Evolutionary conservation across 805 yeast species (phyloP).

Genomic region (Zygoascus tannicola): DNA sequence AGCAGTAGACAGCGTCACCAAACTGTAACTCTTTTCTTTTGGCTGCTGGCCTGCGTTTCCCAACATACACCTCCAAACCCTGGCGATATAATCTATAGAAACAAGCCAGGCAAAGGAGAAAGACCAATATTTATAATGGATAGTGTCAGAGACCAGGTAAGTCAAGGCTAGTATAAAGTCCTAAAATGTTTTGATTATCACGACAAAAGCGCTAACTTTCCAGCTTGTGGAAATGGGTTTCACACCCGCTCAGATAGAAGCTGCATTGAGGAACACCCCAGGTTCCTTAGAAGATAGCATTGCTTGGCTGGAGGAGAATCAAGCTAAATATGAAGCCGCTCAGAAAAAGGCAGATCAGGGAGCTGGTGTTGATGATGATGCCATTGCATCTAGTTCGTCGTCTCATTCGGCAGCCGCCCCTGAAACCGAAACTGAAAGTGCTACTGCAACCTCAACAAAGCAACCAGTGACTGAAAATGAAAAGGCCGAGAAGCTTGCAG

Average conservation of each 20-base stretch:
- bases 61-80: too few relatives aligned
- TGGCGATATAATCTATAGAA: too few relatives aligned
- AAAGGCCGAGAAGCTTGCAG: constrained; percentile 23
- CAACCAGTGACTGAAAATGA: constrained; percentile 23
- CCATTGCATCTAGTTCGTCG: neutral
- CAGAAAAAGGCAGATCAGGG: constrained; percentile 13
- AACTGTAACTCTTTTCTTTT: too few relatives aligned
- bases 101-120: too few relatives aligned
- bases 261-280: constrained; percentile 20
- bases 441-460: constrained; percentile 2
- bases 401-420: neutral
- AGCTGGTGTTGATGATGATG: constrained; percentile 3
- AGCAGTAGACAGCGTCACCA: too few relatives aligned
- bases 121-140: too few relatives aligned
- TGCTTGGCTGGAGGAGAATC: constrained; percentile 26
- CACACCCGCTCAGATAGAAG: constrained; percentile 23
- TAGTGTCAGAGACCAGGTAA: constrained; percentile 6
- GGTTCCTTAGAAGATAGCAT: constrained; percentile 24
- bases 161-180: too few relatives aligned
- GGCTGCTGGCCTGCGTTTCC: too few relatives aligned
- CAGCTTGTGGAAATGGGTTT: constrained; percentile 28
- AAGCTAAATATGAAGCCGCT: constrained; percentile 19
- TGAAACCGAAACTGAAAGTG: constrained; percentile 6
- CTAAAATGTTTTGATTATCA: neutral
- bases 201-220: neutral